Evolutionary conservation across 768 basidiomycete genomes (phyloP).

Genomic region (Termitomyces sp.): DNA sequence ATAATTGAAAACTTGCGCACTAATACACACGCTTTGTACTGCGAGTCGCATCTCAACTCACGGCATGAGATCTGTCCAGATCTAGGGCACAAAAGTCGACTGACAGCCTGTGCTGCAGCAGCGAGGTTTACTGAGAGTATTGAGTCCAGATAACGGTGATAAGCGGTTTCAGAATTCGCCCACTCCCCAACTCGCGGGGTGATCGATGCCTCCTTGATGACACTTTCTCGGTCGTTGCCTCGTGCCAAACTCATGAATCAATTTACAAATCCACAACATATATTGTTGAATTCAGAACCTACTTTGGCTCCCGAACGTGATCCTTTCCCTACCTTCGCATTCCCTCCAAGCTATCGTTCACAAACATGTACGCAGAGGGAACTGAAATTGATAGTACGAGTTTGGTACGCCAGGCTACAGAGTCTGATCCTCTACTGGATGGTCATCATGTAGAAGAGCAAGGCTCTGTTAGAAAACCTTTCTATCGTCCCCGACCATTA

Average conservation of each 20-base stretch:
- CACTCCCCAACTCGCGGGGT: neutral
- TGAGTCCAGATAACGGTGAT: neutral
- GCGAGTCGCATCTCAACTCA: neutral
- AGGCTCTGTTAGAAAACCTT: constrained; percentile 34
- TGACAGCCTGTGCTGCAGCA: neutral
- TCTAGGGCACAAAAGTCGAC: neutral
- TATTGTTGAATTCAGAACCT: neutral
- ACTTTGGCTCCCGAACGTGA: neutral
- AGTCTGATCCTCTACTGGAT: constrained; percentile 15
- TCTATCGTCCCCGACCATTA: constrained; percentile 45
- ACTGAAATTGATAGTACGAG: constrained; percentile 12
- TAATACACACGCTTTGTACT: neutral
- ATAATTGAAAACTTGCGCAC: neutral
- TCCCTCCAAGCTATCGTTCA: neutral
- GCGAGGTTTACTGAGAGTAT: neutral
- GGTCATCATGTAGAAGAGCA: neutral
- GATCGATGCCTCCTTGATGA: neutral
- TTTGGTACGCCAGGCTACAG: constrained; percentile 11
- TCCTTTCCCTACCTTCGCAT: neutral
- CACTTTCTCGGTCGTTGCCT: neutral
- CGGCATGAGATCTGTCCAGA: neutral
- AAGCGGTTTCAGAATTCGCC: neutral
- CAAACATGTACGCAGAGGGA: constrained; percentile 15
- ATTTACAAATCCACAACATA: neutral
- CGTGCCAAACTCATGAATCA: constrained; percentile 2